Evolutionary conservation across 2,329 filamentous ascomycete genomes (phyloP).

Genomic region (Venturia asperata): DNA sequence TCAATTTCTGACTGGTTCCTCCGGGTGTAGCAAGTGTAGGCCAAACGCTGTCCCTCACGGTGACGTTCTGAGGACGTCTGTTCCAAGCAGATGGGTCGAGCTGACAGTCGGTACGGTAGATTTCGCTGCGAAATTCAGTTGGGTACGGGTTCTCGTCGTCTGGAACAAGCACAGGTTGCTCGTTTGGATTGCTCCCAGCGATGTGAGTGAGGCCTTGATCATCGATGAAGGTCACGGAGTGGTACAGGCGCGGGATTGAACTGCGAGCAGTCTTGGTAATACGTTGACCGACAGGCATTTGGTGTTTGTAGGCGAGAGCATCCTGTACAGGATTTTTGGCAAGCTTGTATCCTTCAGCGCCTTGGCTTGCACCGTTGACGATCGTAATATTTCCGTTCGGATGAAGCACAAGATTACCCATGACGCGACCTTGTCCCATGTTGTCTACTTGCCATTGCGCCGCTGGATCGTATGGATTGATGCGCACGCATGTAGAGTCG

Average conservation of each 20-base stretch:
- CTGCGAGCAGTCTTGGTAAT: constrained; percentile 43
- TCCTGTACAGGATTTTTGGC: constrained; percentile 48
- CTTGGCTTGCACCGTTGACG: constrained; percentile 52
- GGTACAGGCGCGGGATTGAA: constrained; percentile 47
- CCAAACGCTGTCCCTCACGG: background rate
- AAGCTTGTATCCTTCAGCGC: constrained; percentile 54
- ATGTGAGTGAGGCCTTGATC: constrained; percentile 54
- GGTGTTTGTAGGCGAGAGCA: constrained; percentile 52
- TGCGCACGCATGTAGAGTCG: constrained; percentile 52
- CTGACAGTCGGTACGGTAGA: constrained; percentile 22
- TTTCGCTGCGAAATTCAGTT: constrained; percentile 57
- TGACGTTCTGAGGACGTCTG: background rate
- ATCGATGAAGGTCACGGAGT: constrained; percentile 53
- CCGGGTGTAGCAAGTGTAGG: constrained; percentile 3
- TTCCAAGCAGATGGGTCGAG: background rate
- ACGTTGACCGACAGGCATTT: constrained; percentile 43
- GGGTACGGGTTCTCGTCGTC: constrained; percentile 43
- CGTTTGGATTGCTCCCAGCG: constrained; percentile 54
- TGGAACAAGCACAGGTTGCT: constrained; percentile 47
- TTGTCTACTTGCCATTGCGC: constrained; percentile 51
- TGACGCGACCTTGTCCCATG: constrained; percentile 53
- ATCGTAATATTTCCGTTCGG: constrained; percentile 57
- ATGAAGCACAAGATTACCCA: constrained; percentile 54
- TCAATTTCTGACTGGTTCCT: constrained; percentile 27
- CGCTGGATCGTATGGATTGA: constrained; percentile 43